Evolutionary conservation across 352 stramenopile genomes (phyloP).

Genomic region (Elongisporangium undulatum): DNA sequence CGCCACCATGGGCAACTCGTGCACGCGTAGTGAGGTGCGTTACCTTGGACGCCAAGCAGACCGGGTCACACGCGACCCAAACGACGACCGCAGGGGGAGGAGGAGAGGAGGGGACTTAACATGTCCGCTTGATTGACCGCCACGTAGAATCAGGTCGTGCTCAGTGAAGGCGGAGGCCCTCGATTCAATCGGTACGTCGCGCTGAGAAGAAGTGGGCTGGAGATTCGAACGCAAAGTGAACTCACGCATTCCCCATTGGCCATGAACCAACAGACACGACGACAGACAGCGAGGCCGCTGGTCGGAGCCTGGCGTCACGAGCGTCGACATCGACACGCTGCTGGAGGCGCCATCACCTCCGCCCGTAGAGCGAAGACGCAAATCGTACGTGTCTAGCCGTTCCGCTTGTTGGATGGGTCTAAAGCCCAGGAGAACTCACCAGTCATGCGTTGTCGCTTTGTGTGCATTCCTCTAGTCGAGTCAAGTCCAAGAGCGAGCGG

Average conservation of each 20-base stretch:
- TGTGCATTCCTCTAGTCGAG: slow-evolving; percentile 3
- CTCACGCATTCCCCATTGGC: not conserved
- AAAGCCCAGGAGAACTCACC: no score
- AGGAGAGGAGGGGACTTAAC: not conserved
- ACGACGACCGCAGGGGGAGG: not conserved
- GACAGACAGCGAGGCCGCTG: slow-evolving; percentile 57
- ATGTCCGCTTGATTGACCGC: not conserved
- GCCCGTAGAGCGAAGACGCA: slow-evolving; percentile 28
- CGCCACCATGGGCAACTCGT: slow-evolving; percentile 53
- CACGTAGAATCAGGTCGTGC: slow-evolving; percentile 55
- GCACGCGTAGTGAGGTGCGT: slow-evolving; percentile 52
- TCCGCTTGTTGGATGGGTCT: no score
- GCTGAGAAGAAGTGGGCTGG: not conserved
- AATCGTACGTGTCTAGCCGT: slow-evolving; percentile 47
- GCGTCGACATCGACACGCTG: slow-evolving; percentile 75
- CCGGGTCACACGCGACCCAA: not conserved
- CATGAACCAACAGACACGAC: slow-evolving; percentile 6
- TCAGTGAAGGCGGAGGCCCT: slow-evolving; percentile 39
- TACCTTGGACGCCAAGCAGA: not conserved
- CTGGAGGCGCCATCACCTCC: slow-evolving; percentile 67
- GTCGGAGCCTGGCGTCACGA: slow-evolving; percentile 57
- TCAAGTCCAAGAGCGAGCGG: slow-evolving; percentile 33
- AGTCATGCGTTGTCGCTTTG: no score
- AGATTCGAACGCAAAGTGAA: not conserved
- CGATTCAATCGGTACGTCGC: slow-evolving; percentile 28